Conservation (phyloP, 2,329 filamentous ascomycete genomes). For the Polychaeton citri region DNA sequence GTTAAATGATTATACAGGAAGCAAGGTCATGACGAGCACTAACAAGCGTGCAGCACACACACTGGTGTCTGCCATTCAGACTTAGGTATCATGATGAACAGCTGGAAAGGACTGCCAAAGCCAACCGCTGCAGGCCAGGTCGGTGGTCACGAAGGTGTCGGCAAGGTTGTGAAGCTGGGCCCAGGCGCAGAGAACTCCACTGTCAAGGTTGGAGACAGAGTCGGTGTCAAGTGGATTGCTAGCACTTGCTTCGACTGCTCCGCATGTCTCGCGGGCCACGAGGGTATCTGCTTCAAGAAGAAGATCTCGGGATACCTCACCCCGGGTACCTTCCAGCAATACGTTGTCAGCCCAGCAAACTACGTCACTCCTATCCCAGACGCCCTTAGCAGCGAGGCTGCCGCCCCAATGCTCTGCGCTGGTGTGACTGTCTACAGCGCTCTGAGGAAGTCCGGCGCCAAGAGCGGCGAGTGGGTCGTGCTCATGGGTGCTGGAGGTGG, state of each 20-base stretch:
- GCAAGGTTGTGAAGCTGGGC: conserved; percentile 50
- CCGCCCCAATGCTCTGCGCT: conserved; percentile 52
- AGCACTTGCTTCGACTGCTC: conserved; percentile 42
- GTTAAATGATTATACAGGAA: conserved; percentile 4
- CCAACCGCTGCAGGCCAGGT: conserved; percentile 49
- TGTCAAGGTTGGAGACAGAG: conserved; percentile 52
- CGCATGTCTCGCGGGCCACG: conserved; percentile 41
- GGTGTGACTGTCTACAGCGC: conserved; percentile 56
- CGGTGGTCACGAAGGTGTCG: conserved; percentile 58
- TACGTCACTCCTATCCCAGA: conserved; percentile 61
- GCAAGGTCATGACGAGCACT: background rate
- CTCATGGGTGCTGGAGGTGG: conserved; percentile 28
- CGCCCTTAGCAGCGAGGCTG: conserved; percentile 42
- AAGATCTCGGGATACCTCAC: conserved; percentile 54
- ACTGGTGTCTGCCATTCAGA: conserved; percentile 55
- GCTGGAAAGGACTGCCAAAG: conserved; percentile 43
- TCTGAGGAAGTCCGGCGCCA: conserved; percentile 46
- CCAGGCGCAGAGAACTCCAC: conserved; percentile 41
- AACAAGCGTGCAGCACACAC: conserved; percentile 36
- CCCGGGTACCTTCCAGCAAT: conserved; percentile 62
- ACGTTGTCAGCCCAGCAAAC: conserved; percentile 48
- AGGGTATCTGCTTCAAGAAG: conserved; percentile 42
- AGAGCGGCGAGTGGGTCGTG: conserved; percentile 47
- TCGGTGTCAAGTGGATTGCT: conserved; percentile 57
- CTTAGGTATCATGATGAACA: conserved; percentile 39